Base-by-base conservation (phyloP, 805 yeast species). In the Yarrowia sp. region DNA sequence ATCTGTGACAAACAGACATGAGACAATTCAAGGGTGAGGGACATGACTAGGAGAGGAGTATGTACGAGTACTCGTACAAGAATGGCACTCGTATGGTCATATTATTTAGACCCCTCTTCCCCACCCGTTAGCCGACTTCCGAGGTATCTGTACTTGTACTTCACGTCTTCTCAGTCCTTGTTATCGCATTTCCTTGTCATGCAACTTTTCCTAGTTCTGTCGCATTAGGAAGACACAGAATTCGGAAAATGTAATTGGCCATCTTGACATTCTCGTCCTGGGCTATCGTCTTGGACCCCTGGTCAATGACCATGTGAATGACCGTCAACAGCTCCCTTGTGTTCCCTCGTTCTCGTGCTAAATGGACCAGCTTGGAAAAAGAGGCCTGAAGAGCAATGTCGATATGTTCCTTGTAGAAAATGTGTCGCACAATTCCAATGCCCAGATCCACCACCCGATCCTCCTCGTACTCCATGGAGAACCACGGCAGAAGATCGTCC, bases 231-330 rank as follows among this genome's bases (percentile, higher is more conserved):
- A 34, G 10, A n/a, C 20, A 53, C 19, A 55, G 13, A 20, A 39
- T 39, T 12, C 14, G 15, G 38, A 55, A 55, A 39, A 55, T 55
- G 46, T 55, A 55, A 15, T 55, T 55, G 19, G 61, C 61, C 61
- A 55, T 55, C 24, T 55, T 55, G 36, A 55, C 61, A n/a, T 55
- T 55, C 14, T 55, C 61, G 46, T 55, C 61, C 34, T 40, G 61
- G n/a, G 46, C 44, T 2, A 55, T 24, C 14, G 61, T 39, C 36
- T 40, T 55, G 15, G 44, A 20, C 14, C 46, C 46, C 38, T 55
- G 36, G 24, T 55, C 46, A 13, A 55, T 55, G 9, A 55, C 20
- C 61, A 55, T 5, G 15, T 40, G 61, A 9, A 55, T n/a, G 8
- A 55, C 61, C 24, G 44, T 24, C 46, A 55, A 14, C n/a, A 55